Evolutionary conservation across 331 rosid genomes (phyloP), one percentile per base, ranked within the genome.

Genomic region (Malus hybrid): DNA sequence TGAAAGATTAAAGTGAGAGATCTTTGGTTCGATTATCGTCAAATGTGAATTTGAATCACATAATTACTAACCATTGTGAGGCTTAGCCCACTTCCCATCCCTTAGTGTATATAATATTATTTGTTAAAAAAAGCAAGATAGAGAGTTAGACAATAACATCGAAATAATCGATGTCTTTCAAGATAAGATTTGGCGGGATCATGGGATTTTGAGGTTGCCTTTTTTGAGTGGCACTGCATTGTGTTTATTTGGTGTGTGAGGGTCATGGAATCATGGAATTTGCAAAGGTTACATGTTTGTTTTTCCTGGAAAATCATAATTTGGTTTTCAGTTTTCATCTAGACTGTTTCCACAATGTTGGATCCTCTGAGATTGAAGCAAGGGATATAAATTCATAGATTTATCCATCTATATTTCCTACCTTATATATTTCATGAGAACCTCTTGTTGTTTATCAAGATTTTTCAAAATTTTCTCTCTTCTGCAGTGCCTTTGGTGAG

Each of bases 401-500:
- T 63, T 63, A 63, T 14, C 67, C n/a, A 30, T 14, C 34, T 62
- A 62, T 13, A 9, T 57, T 57, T 57, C 29, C 63, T 20, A 57
- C 24, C 30, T 57, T 4, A n/a, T 10, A 20, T 57, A 57, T 20
- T 57, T 57, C 29, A 57, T 60, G 6, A 24, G 64, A 9, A 14
- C 9, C 65, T 10, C 12, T 12, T 6, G 26, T 15, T 63, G 10
- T 30, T 30, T 63, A 29, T 29, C 22, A 8, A n/a, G 42, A 16
- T 63, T 16, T 26, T 63, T 7, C 65, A 63, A 63, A 16, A 15
- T 63, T 63, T 29, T 30, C 7, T 63, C 14, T 4, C 65, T 66
- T 69, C 52, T n/a, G 65, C 70, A 68, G 75, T 76, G 79, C 66
- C 57, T 28, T 72, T 30, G 24, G 42, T 63, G 68, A 7, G 6